These are phyloP conservation scores for Lunularia cruciata DNA, from an alignment of 225 moss, liverwort and hornwort genomes.

Conservation along the genomic window DNA sequence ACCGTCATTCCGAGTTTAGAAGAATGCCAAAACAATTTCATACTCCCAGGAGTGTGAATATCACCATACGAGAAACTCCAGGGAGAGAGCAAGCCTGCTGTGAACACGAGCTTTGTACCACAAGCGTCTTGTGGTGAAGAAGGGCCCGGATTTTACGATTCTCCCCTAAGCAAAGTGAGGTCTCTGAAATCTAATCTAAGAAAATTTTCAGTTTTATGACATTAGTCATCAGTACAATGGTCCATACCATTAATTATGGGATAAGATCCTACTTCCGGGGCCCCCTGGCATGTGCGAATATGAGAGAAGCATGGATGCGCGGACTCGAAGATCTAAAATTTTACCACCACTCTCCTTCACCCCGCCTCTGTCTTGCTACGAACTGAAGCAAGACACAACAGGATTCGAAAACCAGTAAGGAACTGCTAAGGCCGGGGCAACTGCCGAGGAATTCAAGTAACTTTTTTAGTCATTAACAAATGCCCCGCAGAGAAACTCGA, in stretches of 20 bases:
- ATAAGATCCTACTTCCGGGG: background rate
- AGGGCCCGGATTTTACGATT: background rate
- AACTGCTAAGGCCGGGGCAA: background rate
- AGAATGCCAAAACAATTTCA: background rate
- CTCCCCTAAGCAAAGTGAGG: background rate
- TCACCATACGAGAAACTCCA: background rate
- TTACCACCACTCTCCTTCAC: background rate
- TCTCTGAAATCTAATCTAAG: constrained; percentile 1
- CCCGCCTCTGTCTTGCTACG: background rate
- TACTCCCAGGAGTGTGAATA: background rate
- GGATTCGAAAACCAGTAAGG: background rate
- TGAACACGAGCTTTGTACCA: background rate
- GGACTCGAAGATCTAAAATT: background rate
- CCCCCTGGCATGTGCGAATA: constrained; percentile 12
- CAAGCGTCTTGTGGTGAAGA: background rate
- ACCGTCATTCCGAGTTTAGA: constrained; percentile 3
- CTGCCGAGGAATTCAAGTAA: background rate
- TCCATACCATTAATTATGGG: constrained; percentile 10
- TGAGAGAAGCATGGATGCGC: too few species aligned
- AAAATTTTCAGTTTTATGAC: background rate
- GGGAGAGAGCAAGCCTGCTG: background rate
- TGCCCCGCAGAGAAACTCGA: background rate
- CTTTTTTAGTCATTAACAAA: background rate
- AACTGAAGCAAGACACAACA: background rate
- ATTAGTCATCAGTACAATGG: background rate